Evolutionary conservation across 176 grass and related monocot genomes (phyloP).

Genomic region (Zea luxurians): DNA sequence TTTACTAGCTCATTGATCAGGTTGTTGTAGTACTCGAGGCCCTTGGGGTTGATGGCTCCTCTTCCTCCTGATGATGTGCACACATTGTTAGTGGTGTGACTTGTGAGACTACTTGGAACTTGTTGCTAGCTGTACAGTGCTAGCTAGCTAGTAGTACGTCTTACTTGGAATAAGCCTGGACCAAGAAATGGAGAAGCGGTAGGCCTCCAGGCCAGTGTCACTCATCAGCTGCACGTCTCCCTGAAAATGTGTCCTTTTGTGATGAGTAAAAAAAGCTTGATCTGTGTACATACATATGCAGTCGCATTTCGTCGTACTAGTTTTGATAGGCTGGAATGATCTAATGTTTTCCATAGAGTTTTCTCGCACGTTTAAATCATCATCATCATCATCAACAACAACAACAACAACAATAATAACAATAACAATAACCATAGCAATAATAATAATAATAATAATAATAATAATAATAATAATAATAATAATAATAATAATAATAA

Average conservation of each 20-base stretch:
- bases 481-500: too few species aligned
- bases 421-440: too few species aligned
- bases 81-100: background rate
- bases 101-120: background rate
- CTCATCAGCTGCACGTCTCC: constrained; percentile 70
- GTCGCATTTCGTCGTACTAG: too few species aligned
- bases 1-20: constrained; percentile 70
- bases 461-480: too few species aligned
- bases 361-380: background rate
- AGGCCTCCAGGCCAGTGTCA: constrained; percentile 69
- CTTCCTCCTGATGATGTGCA: constrained; percentile 47
- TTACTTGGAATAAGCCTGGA: constrained; percentile 84
- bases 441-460: too few species aligned
- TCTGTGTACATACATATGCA: background rate
- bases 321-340: background rate
- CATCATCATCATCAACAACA: too few species aligned
- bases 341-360: background rate
- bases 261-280: background rate
- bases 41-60: constrained; percentile 69
- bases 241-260: constrained; percentile 38
- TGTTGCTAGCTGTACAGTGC: too few species aligned
- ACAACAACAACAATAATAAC: too few species aligned
- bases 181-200: constrained; percentile 93
- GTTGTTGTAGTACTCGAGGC: constrained; percentile 76
- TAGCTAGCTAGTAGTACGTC: background rate